phyloP scores from a whole-genome alignment of 352 stramenopile genomes.

The Phytopythium mirpurense region DNA sequence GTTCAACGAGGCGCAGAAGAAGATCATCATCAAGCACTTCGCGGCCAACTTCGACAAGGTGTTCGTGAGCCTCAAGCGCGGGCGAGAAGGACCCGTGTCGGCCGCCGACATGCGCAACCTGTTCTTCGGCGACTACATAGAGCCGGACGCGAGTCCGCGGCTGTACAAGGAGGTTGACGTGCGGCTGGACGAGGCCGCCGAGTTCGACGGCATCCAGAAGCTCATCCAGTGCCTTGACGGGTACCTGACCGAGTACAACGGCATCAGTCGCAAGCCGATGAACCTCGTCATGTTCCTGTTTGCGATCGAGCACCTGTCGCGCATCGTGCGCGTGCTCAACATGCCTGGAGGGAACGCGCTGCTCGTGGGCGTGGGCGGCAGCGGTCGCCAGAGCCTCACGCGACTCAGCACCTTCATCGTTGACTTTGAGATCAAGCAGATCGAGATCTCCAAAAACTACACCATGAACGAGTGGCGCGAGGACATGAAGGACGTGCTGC shows the following conservation, averaged over 20 bases:
- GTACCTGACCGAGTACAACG: conserved; percentile 92
- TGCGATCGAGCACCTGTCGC: conserved; percentile 92
- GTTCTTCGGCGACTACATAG: conserved; percentile 92
- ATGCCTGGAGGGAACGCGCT: conserved; percentile 93
- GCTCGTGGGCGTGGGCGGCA: conserved; percentile 92
- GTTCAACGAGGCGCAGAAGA: conserved; percentile 89
- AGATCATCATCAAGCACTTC: conserved; percentile 88
- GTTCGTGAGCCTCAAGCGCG: conserved; percentile 75
- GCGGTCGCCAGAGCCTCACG: conserved; percentile 90
- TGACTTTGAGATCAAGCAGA: conserved; percentile 91
- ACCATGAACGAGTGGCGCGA: conserved; percentile 92
- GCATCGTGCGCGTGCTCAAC: conserved; percentile 90
- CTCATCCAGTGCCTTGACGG: conserved; percentile 85
- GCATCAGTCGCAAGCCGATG: conserved; percentile 91
- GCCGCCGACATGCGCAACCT: conserved; percentile 84
- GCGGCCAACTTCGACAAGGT: conserved; percentile 85
- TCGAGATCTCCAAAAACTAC: conserved; percentile 96
- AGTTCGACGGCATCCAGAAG: conserved; percentile 73
- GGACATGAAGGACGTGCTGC: conserved; percentile 93
- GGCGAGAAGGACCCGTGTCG: conserved; percentile 63
- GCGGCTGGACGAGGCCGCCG: conserved; percentile 27
- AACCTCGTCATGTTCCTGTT: conserved; percentile 97
- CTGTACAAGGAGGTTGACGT: conserved; percentile 84
- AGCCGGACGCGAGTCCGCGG: conserved; percentile 64
- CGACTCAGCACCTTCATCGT: conserved; percentile 91